These are phyloP conservation scores for Acarospora socialis DNA, from an alignment of 2,329 filamentous ascomycete species.

Conservation along the genomic window DNA sequence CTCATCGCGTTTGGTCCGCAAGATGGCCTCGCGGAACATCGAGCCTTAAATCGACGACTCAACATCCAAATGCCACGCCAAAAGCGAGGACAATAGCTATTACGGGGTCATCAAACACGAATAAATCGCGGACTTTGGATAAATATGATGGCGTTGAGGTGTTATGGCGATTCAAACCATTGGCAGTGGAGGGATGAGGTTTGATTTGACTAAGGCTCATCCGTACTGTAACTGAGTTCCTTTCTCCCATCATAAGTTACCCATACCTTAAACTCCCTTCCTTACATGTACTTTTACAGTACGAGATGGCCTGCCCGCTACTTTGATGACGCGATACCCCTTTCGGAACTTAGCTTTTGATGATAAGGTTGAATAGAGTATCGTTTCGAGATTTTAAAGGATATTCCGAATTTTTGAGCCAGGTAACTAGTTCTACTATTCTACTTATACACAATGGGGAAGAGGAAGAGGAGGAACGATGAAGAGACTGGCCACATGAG, in stretches of 20 bases:
- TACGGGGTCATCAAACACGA: conserved; percentile 29
- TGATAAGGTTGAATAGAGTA: too few relatives aligned
- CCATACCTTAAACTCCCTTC: too few relatives aligned
- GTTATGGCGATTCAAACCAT: conserved; percentile 22
- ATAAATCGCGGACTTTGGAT: conserved; percentile 32
- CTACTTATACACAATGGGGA: conserved; percentile 6
- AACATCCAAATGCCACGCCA: conserved; percentile 36
- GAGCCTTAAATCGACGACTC: conserved; percentile 32
- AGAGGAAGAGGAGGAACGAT: conserved; percentile 7
- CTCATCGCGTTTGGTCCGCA: conserved; percentile 37
- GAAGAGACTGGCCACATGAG: not conserved
- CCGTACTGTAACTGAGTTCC: too few relatives aligned
- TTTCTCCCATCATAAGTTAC: too few relatives aligned
- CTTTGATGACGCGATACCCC: too few relatives aligned
- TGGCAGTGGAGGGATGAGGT: conserved; percentile 15
- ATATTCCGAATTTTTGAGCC: not conserved
- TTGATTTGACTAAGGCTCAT: not conserved
- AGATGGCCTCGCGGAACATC: conserved; percentile 36
- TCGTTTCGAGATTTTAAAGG: not conserved
- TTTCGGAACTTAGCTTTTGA: too few relatives aligned
- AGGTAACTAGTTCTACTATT: conserved; percentile 1
- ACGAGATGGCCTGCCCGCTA: too few relatives aligned
- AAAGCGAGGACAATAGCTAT: conserved; percentile 26
- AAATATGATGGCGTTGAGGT: conserved; percentile 26
- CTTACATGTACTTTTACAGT: too few relatives aligned